Conservation (phyloP, 495 filamentous ascomycete genomes). For the Monascus purpureus region DNA sequence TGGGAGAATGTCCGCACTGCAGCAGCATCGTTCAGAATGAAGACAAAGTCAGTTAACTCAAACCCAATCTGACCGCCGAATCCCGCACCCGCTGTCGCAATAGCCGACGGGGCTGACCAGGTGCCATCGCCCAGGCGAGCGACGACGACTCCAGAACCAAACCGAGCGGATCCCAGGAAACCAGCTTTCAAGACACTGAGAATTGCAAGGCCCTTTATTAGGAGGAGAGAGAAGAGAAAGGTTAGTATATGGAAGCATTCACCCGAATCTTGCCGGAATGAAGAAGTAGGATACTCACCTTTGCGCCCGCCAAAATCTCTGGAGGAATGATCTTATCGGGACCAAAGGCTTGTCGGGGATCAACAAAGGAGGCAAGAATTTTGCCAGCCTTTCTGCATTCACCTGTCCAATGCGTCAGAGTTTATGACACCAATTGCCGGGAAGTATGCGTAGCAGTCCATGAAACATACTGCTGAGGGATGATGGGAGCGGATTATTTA, state of each 20-base stretch:
- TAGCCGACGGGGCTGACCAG: slow-evolving; percentile 91
- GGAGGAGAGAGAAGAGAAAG: background rate
- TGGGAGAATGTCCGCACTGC: slow-evolving; percentile 95
- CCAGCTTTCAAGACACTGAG: slow-evolving; percentile 93
- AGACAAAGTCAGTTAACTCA: slow-evolving; percentile 96
- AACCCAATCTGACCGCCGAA: slow-evolving; percentile 96
- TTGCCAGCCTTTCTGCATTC: slow-evolving; percentile 87
- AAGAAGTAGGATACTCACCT: slow-evolving; percentile 40
- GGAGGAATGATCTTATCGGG: slow-evolving; percentile 97
- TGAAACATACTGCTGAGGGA: slow-evolving; percentile 45
- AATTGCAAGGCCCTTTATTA: slow-evolving; percentile 70
- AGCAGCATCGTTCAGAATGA: slow-evolving; percentile 86
- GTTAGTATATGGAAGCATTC: background rate
- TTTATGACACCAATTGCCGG: slow-evolving; percentile 14
- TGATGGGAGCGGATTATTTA: slow-evolving; percentile 56
- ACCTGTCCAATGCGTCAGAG: slow-evolving; percentile 27
- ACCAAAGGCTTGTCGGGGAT: slow-evolving; percentile 85
- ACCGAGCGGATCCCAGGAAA: slow-evolving; percentile 83
- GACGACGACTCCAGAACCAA: slow-evolving; percentile 87
- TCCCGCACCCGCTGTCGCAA: slow-evolving; percentile 78
- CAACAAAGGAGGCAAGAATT: slow-evolving; percentile 88
- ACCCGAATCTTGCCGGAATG: background rate
- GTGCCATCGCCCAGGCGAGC: slow-evolving; percentile 80
- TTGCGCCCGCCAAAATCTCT: slow-evolving; percentile 74
- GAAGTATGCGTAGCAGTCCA: no score